Evolutionary conservation across 2,329 filamentous ascomycete species (phyloP).

Genomic region (Monosporascus ibericus): DNA sequence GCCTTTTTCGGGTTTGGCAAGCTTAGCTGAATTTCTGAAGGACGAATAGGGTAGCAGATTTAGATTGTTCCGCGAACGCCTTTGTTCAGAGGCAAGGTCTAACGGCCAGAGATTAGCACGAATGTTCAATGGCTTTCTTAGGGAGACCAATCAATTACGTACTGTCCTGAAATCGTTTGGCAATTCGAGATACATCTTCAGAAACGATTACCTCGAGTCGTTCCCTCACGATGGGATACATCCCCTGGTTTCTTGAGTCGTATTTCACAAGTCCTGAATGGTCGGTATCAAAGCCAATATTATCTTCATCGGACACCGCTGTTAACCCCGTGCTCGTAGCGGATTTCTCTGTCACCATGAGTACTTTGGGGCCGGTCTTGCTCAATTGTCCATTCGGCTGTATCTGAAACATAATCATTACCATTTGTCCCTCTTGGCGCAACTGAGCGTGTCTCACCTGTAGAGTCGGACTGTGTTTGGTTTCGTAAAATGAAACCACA

Average conservation of each 20-base stretch:
- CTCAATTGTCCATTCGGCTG: neutral
- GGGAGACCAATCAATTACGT: neutral
- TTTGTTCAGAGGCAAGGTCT: too few relatives aligned
- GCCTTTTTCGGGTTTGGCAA: too few relatives aligned
- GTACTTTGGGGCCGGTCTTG: slow-evolving; percentile 9
- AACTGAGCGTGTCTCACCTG: slow-evolving; percentile 5
- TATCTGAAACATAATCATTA: neutral
- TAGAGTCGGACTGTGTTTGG: slow-evolving; percentile 10
- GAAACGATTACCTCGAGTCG: slow-evolving; percentile 1
- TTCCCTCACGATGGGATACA: slow-evolving; percentile 3
- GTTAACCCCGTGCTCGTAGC: slow-evolving; percentile 15
- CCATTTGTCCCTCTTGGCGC: neutral
- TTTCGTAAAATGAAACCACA: slow-evolving; percentile 15
- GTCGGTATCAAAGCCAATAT: slow-evolving; percentile 13
- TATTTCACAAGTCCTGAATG: slow-evolving; percentile 21
- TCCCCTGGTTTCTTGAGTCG: slow-evolving; percentile 1
- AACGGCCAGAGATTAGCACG: too few relatives aligned
- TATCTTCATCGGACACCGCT: slow-evolving; percentile 12
- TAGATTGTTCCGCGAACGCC: too few relatives aligned
- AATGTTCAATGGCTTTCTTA: too few relatives aligned
- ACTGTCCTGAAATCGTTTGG: neutral
- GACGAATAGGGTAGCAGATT: too few relatives aligned
- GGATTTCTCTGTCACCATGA: slow-evolving; percentile 20
- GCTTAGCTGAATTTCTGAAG: too few relatives aligned
- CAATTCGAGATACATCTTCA: neutral